phyloP scores from a whole-genome alignment of 192 early-diverging fungal genomes.

The Coemansia sp. region DNA sequence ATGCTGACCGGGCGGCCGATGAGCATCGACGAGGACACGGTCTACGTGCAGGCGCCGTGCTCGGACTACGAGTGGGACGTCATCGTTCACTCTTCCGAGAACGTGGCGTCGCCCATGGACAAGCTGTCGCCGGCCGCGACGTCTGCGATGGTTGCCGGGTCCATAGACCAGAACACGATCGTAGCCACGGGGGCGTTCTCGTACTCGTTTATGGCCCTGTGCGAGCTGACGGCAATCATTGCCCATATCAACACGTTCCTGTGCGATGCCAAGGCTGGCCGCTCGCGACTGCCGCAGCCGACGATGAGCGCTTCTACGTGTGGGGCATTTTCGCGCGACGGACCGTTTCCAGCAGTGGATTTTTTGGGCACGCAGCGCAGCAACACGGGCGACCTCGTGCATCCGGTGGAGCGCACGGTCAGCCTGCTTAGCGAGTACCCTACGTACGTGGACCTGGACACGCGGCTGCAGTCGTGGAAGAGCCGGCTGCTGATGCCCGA shows the following conservation, averaged over 20 bases:
- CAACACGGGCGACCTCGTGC: constrained; percentile 23
- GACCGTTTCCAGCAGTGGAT: constrained; percentile 45
- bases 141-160: constrained; percentile 18
- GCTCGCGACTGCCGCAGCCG: constrained; percentile 10
- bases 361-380: constrained; percentile 22
- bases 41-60: constrained; percentile 48
- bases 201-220: constrained; percentile 53
- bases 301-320: too few species aligned
- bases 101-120: background rate
- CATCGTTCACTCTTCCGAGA: constrained; percentile 1
- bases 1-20: constrained; percentile 51
- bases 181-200: constrained; percentile 53
- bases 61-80: constrained; percentile 53
- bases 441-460: constrained; percentile 36
- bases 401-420: constrained; percentile 37
- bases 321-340: constrained; percentile 5
- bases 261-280: constrained; percentile 44
- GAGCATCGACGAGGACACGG: constrained; percentile 46
- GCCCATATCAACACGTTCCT: constrained; percentile 43
- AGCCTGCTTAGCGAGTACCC: constrained; percentile 39
- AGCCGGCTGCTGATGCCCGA: constrained; percentile 42
- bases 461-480: constrained; percentile 43
- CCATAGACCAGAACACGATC: constrained; percentile 31
- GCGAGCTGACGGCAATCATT: constrained; percentile 49
- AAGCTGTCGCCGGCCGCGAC: constrained; percentile 22